Percentiles rank a stretch among this genome's conserved stretches.
phyloP scores from a whole-genome alignment of 163 green algal species.

The Scenedesmus sp. region DNA sequence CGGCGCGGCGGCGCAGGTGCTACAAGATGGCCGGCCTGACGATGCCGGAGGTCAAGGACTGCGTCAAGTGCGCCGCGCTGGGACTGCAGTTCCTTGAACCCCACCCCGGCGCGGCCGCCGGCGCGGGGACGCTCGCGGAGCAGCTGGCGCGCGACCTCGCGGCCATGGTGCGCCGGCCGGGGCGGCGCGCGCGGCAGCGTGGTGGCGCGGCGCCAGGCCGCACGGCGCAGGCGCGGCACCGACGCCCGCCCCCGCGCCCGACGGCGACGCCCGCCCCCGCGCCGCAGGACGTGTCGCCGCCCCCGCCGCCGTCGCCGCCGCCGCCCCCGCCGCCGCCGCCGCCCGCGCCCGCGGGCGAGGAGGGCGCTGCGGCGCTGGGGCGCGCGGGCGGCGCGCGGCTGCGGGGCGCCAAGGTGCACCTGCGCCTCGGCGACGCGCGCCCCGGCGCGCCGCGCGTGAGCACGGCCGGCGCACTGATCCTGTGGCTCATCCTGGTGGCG shows the following conservation, averaged over 20 bases:
- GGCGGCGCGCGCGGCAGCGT: no score
- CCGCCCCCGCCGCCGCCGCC: no score
- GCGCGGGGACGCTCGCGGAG: not conserved
- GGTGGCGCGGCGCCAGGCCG: no score
- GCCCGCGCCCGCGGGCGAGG: not conserved
- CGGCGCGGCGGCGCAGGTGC: not conserved
- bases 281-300: no score
- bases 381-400: not conserved
- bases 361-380: constrained; percentile 20
- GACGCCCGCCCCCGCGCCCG: no score
- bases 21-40: constrained; percentile 19
- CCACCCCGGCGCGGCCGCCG: not conserved
- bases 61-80: constrained; percentile 47
- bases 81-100: constrained; percentile 41
- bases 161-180: not conserved
- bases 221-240: no score
- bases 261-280: no score
- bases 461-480: constrained; percentile 44
- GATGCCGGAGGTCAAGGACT: constrained; percentile 57
- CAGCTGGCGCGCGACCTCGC: not conserved
- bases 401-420: not conserved
- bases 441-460: not conserved
- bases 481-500: constrained; percentile 56
- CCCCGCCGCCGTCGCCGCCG: no score
- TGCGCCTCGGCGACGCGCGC: not conserved